Evolutionary conservation across 2,329 filamentous ascomycete species (phyloP).

Genomic region (Pyrenochaeta sp.): DNA sequence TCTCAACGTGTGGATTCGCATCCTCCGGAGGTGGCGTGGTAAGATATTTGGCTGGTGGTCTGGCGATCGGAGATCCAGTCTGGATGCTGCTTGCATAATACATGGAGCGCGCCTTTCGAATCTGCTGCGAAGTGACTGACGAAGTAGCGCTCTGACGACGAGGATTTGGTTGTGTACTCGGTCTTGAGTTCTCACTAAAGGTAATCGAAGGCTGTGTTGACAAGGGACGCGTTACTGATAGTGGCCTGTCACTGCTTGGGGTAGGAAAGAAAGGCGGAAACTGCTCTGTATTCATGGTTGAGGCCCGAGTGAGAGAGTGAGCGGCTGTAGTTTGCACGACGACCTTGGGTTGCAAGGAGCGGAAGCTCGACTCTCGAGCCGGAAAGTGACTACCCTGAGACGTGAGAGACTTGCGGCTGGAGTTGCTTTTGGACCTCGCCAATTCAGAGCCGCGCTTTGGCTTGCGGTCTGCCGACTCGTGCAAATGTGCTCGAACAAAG

Average conservation of each 20-base stretch:
- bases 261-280: conserved; percentile 28
- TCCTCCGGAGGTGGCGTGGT: conserved; percentile 26
- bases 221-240: conserved; percentile 16
- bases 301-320: conserved; percentile 16
- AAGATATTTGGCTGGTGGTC: conserved; percentile 43
- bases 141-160: conserved; percentile 32
- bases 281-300: conserved; percentile 24
- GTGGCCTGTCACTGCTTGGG: conserved; percentile 11
- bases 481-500: conserved; percentile 40
- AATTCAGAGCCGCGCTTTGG: conserved; percentile 28
- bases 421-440: conserved; percentile 40
- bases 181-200: conserved; percentile 33
- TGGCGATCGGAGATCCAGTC: conserved; percentile 45
- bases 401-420: conserved; percentile 40
- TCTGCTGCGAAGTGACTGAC: conserved; percentile 42
- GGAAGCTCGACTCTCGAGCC: conserved; percentile 39
- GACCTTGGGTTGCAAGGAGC: conserved; percentile 28
- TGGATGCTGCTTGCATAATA: conserved; percentile 49
- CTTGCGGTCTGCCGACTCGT: conserved; percentile 20
- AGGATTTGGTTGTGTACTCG: conserved; percentile 33
- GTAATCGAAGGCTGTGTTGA: conserved; percentile 30
- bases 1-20: conserved; percentile 11
- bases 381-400: conserved; percentile 49
- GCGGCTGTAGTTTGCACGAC: conserved; percentile 10
- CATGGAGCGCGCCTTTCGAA: conserved; percentile 48